Evolutionary conservation across 805 yeast species (phyloP).

Genomic region (Nakazawaea sp.): DNA sequence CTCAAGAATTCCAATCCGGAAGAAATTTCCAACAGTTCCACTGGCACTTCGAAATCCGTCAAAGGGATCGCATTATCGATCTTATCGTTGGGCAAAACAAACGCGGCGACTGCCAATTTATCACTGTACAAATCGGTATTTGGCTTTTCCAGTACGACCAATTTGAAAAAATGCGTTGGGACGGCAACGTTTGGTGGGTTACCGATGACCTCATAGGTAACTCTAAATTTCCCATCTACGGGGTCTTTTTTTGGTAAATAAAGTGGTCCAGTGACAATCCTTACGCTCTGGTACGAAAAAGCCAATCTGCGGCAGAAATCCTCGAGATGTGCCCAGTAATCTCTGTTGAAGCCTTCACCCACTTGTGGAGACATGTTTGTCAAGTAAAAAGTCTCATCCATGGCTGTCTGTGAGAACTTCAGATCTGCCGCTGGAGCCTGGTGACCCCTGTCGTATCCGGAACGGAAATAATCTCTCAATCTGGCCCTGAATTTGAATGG

Average conservation of each 20-base stretch:
- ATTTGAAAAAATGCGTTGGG: conserved; percentile 94
- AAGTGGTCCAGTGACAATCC: conserved; percentile 91
- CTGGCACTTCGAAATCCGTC: conserved; percentile 75
- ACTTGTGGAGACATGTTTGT: conserved; percentile 96
- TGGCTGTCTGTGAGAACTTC: conserved; percentile 79
- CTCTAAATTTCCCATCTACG: conserved; percentile 76
- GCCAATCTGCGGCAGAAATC: conserved; percentile 80
- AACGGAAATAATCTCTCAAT: conserved; percentile 82
- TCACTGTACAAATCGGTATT: conserved; percentile 27
- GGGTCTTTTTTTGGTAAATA: conserved; percentile 74
- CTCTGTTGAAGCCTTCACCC: conserved; percentile 95
- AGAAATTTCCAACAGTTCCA: conserved; percentile 82
- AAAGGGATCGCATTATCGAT: conserved; percentile 70
- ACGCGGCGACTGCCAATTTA: conserved; percentile 76
- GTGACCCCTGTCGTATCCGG: conserved; percentile 96
- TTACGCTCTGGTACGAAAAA: conserved; percentile 60
- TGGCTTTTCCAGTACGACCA: conserved; percentile 75
- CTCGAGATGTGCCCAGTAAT: conserved; percentile 97
- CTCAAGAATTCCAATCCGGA: conserved; percentile 79
- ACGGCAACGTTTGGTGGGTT: conserved; percentile 96
- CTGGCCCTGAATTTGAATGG: conserved; percentile 73
- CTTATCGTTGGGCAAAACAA: conserved; percentile 84
- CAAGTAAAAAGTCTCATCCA: conserved; percentile 89
- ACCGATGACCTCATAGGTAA: conserved; percentile 88
- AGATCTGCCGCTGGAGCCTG: conserved; percentile 98